Percentiles rank a stretch among this genome's conserved stretches.
Evolutionary conservation across 2,329 filamentous ascomycete genomes (phyloP).

Genomic region (Aspergillus clavatus): DNA sequence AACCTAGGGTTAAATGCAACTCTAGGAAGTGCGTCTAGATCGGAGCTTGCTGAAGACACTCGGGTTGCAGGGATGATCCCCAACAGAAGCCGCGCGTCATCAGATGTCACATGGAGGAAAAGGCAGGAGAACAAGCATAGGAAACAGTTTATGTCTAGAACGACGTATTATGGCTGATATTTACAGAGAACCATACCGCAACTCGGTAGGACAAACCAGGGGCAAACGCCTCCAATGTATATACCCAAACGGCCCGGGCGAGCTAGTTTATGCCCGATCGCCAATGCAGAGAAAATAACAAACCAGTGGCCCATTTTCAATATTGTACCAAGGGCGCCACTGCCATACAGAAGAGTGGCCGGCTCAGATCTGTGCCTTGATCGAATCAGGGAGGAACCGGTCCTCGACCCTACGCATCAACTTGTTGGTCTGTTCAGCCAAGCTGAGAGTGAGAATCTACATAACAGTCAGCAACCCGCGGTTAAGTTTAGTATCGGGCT

Average conservation of each 20-base stretch:
- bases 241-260: conserved; percentile 1
- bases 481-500: neutral
- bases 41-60: too few species aligned
- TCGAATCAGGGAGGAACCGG: conserved; percentile 46
- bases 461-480: conserved; percentile 16
- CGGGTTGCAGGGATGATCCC: too few species aligned
- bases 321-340: neutral
- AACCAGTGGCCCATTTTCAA: neutral
- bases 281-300: neutral
- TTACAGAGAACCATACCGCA: conserved; percentile 11
- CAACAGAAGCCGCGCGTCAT: neutral
- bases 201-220: conserved; percentile 7
- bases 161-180: conserved; percentile 10
- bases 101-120: neutral
- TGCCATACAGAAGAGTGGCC: neutral
- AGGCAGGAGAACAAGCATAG: neutral
- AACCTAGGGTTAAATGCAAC: too few species aligned
- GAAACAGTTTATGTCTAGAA: neutral
- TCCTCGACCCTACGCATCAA: conserved; percentile 74
- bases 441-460: conserved; percentile 77
- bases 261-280: conserved; percentile 1
- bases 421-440: conserved; percentile 97
- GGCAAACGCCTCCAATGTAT: conserved; percentile 19
- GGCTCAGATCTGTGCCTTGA: conserved; percentile 45
- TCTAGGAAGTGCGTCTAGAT: too few species aligned